Conservation (phyloP, 805 yeast species). For the Teunomyces aglyptinius region DNA sequence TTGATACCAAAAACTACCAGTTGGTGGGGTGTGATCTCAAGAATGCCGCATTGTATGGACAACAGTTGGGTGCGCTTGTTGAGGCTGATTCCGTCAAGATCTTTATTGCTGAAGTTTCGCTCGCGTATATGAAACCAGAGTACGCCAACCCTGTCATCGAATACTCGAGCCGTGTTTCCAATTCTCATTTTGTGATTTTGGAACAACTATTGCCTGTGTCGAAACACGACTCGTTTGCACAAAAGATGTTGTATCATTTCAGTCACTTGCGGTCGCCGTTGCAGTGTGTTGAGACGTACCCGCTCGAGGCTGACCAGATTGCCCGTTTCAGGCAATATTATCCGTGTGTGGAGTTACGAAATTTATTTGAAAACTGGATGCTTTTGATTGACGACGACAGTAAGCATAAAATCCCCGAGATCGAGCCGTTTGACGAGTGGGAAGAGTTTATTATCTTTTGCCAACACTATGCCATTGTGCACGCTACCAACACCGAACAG, state of each 20-base stretch:
- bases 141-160: constrained; percentile 62
- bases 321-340: constrained; percentile 52
- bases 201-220: constrained; percentile 76
- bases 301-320: constrained; percentile 47
- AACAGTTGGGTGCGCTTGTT: constrained; percentile 24
- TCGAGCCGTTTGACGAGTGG: constrained; percentile 80
- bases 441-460: constrained; percentile 76
- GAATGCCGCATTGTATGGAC: constrained; percentile 36
- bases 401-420: constrained; percentile 40
- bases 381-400: constrained; percentile 35
- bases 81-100: constrained; percentile 42
- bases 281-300: constrained; percentile 60
- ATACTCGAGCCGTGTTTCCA: constrained; percentile 44
- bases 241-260: constrained; percentile 74
- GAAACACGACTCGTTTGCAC: constrained; percentile 61
- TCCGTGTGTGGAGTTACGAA: constrained; percentile 46
- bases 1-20: constrained; percentile 44
- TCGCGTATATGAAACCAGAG: constrained; percentile 73
- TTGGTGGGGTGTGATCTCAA: constrained; percentile 70
- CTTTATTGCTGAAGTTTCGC: constrained; percentile 78
- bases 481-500: constrained; percentile 48
- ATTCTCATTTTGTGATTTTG: constrained; percentile 60
- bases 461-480: constrained; percentile 70
- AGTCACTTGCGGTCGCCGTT: constrained; percentile 63
- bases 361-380: constrained; percentile 61